Conservation (phyloP, 345 rosid species). For the Eucalyptus pumila region DNA sequence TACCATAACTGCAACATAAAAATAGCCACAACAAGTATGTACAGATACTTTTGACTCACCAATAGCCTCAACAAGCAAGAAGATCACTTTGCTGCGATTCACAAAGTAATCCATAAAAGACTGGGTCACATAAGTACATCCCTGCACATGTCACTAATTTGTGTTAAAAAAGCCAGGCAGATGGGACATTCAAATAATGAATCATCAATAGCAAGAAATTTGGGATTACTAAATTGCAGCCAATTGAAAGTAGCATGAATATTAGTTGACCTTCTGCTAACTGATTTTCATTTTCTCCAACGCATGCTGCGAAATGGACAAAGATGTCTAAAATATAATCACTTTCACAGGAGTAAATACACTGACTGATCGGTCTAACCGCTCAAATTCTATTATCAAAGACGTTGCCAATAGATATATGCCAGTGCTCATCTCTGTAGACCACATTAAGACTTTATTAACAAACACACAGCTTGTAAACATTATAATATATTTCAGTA, state of each 20-base stretch:
- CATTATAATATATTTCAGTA: background rate
- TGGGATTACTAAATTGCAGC: background rate
- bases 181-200: background rate
- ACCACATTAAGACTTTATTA: background rate
- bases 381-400: background rate
- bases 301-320: background rate
- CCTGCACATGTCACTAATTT: slow-evolving; percentile 23
- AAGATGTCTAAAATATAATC: background rate
- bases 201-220: background rate
- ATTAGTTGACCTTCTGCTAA: background rate
- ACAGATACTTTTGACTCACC: slow-evolving; percentile 24
- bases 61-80: slow-evolving; percentile 74
- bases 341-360: background rate
- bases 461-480: background rate
- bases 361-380: background rate
- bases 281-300: background rate
- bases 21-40: background rate
- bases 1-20: background rate
- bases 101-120: slow-evolving; percentile 42
- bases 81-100: slow-evolving; percentile 51
- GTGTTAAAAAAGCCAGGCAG: background rate
- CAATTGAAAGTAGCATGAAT: background rate
- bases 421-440: background rate
- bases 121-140: slow-evolving; percentile 49
- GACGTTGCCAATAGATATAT: background rate